Evolutionary conservation across 495 filamentous ascomycete species (phyloP).

Genomic region (Aspergillus funiculosus): DNA sequence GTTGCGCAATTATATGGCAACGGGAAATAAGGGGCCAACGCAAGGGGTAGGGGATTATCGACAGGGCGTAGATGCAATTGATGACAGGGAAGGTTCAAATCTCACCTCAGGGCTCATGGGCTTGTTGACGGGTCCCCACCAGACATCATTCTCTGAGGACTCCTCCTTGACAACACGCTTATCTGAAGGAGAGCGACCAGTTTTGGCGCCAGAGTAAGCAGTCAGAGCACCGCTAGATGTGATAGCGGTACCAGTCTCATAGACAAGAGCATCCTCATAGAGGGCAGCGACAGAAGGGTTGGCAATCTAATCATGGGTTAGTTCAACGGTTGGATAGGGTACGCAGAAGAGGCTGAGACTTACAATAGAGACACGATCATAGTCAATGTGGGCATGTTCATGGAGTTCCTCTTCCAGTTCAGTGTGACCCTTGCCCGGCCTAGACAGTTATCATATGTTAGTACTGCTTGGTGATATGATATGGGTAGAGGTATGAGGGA

Average conservation of each 20-base stretch:
- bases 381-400: slow-evolving; percentile 98
- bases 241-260: slow-evolving; percentile 96
- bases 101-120: slow-evolving; percentile 97
- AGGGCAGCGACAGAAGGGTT: slow-evolving; percentile 88
- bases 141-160: slow-evolving; percentile 82
- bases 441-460: slow-evolving; percentile 36
- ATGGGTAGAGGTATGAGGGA: neutral
- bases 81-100: slow-evolving; percentile 17
- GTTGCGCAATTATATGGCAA: slow-evolving; percentile 28
- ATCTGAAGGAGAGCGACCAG: slow-evolving; percentile 90
- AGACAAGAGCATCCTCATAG: slow-evolving; percentile 98
- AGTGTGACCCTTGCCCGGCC: slow-evolving; percentile 80
- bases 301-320: slow-evolving; percentile 55
- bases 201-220: slow-evolving; percentile 97
- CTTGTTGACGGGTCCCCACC: slow-evolving; percentile 99
- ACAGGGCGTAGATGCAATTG: too few relatives aligned
- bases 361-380: slow-evolving; percentile 96
- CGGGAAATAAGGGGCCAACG: slow-evolving; percentile 21
- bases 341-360: slow-evolving; percentile 20
- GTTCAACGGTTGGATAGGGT: neutral
- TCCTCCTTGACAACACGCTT: slow-evolving; percentile 95
- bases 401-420: slow-evolving; percentile 97
- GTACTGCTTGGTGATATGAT: too few relatives aligned
- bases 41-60: too few relatives aligned
- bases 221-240: slow-evolving; percentile 91